Percentiles rank a stretch among this genome's conserved stretches.
Conservation (phyloP, 345 rosid genomes). For the Eucalyptus tenuipes region DNA sequence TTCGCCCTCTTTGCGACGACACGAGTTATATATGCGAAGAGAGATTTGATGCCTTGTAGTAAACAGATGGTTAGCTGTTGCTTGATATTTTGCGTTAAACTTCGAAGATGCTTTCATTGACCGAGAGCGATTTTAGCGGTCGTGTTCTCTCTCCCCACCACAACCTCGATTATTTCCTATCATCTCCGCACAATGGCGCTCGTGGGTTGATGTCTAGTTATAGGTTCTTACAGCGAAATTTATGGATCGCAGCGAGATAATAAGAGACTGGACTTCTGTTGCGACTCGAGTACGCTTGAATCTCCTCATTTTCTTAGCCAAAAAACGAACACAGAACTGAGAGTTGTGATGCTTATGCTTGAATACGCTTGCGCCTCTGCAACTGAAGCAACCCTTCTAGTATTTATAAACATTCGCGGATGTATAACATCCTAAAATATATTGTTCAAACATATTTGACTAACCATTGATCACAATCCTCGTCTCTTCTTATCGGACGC, state of each 20-base stretch:
- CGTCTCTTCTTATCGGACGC: not conserved
- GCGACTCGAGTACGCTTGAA: not conserved
- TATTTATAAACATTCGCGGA: not conserved
- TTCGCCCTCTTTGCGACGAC: not conserved
- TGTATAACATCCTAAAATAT: not conserved
- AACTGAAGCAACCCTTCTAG: not conserved
- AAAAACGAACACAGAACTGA: not conserved
- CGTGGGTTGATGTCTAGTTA: not conserved
- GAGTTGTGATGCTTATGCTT: not conserved
- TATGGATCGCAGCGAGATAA: not conserved
- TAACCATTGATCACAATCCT: not conserved
- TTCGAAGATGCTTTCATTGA: not conserved
- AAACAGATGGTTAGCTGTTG: not conserved
- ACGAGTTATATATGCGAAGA: not conserved
- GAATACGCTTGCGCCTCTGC: not conserved
- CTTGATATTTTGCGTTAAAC: not conserved
- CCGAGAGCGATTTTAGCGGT: not conserved
- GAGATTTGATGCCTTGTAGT: not conserved
- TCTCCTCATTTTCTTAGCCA: not conserved
- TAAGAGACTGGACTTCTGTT: not conserved
- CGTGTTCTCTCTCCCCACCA: not conserved
- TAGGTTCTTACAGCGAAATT: not conserved
- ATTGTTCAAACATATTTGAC: not conserved
- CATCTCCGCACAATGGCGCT: not conserved
- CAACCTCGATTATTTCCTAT: not conserved